Evolutionary conservation across 805 yeast genomes (phyloP).

Genomic region (Yamadazyma scolyti): DNA sequence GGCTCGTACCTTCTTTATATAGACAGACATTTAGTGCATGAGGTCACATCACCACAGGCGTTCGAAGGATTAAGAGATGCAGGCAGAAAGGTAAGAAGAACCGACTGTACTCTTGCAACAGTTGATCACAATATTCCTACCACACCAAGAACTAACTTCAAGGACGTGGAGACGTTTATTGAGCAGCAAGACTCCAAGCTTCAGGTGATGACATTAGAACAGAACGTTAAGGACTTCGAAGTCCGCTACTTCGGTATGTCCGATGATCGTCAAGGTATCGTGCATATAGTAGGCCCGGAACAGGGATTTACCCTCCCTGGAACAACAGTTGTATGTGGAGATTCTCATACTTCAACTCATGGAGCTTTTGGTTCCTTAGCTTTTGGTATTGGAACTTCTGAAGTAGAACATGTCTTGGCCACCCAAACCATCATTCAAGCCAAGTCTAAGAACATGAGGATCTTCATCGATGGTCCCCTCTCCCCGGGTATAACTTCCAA

Average conservation of each 20-base stretch:
- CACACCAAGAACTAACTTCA: slow-evolving; percentile 72
- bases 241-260: slow-evolving; percentile 93
- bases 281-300: slow-evolving; percentile 98
- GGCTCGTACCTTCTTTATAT: slow-evolving; percentile 86
- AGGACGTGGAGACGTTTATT: slow-evolving; percentile 73
- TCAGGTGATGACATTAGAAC: slow-evolving; percentile 89
- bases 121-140: slow-evolving; percentile 98
- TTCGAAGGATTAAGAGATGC: slow-evolving; percentile 92
- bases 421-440: slow-evolving; percentile 95
- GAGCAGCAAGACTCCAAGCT: slow-evolving; percentile 87
- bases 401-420: slow-evolving; percentile 97
- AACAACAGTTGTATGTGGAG: slow-evolving; percentile 98
- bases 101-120: slow-evolving; percentile 90
- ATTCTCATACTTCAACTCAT: slow-evolving; percentile 97
- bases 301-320: slow-evolving; percentile 99
- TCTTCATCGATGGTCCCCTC: slow-evolving; percentile 79
- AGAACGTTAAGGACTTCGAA: slow-evolving; percentile 85
- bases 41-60: slow-evolving; percentile 98
- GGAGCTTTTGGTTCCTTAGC: slow-evolving; percentile 98
- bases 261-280: slow-evolving; percentile 95
- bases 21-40: slow-evolving; percentile 97
- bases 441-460: slow-evolving; percentile 94
- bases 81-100: slow-evolving; percentile 84
- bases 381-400: slow-evolving; percentile 98
- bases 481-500: slow-evolving; percentile 91